phyloP scores from a whole-genome alignment of 805 yeast genomes.

The Ogataea paraovalis region DNA sequence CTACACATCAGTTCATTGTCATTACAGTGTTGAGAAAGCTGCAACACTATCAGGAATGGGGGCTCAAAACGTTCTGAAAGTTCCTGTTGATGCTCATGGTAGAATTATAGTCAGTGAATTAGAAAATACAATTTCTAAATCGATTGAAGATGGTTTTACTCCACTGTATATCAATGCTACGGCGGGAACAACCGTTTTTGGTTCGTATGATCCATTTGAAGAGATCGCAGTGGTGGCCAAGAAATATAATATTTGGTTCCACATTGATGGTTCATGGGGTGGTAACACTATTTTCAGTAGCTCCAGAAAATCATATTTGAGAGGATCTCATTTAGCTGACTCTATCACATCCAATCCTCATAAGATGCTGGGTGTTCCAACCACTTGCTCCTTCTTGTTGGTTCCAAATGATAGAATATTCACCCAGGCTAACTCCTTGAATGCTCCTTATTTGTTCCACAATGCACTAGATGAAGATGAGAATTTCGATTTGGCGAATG shows the following conservation, averaged over 20 bases:
- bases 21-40: constrained; percentile 77
- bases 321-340: constrained; percentile 64
- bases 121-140: constrained; percentile 38
- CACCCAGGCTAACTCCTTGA: constrained; percentile 68
- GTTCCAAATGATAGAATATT: constrained; percentile 65
- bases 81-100: constrained; percentile 54
- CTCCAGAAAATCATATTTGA: constrained; percentile 40
- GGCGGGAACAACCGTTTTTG: constrained; percentile 87
- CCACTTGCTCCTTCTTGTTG: constrained; percentile 67
- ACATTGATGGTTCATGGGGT: constrained; percentile 90
- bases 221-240: constrained; percentile 52
- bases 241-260: constrained; percentile 64
- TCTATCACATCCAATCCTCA: constrained; percentile 82
- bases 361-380: constrained; percentile 85
- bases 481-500: constrained; percentile 75
- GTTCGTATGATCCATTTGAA: constrained; percentile 69
- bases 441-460: constrained; percentile 81
- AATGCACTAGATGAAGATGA: constrained; percentile 46
- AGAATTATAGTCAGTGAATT: constrained; percentile 49
- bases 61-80: constrained; percentile 54
- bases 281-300: constrained; percentile 73
- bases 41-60: constrained; percentile 78
- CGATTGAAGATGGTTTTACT: constrained; percentile 51
- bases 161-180: constrained; percentile 79
- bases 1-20: constrained; percentile 68